Percentiles rank a stretch among this genome's conserved stretches.
Conservation (phyloP, 805 yeast species). For the Candida ipomoeae region DNA sequence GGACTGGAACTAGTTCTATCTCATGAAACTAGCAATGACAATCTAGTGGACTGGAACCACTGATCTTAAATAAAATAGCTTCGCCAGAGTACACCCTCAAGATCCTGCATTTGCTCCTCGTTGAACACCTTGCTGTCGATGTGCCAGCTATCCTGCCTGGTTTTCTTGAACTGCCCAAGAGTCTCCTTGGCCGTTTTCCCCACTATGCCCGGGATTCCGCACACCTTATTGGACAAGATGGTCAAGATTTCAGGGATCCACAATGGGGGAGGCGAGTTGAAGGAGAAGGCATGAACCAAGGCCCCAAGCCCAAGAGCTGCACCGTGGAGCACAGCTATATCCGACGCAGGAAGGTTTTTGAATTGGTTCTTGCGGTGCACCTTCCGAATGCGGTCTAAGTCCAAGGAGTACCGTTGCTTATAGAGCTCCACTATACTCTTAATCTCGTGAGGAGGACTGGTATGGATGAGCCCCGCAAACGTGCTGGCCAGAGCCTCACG, state of each 20-base stretch:
- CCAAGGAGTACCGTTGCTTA: constrained; percentile 26
- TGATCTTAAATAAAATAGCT: constrained; percentile 69
- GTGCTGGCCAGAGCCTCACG: constrained; percentile 69
- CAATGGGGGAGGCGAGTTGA: constrained; percentile 80
- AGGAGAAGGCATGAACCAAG: constrained; percentile 83
- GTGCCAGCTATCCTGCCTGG: constrained; percentile 95
- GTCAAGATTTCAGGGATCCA: constrained; percentile 82
- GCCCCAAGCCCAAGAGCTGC: constrained; percentile 89
- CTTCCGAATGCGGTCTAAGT: constrained; percentile 39
- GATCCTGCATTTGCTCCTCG: constrained; percentile 75
- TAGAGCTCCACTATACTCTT: constrained; percentile 40
- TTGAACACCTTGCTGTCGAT: constrained; percentile 74
- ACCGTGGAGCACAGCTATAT: constrained; percentile 61
- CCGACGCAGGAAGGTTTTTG: constrained; percentile 34
- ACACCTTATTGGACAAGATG: constrained; percentile 64
- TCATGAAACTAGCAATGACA: too few species aligned
- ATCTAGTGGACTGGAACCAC: not conserved
- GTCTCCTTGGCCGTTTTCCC: constrained; percentile 82
- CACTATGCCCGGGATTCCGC: constrained; percentile 69
- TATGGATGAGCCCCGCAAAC: constrained; percentile 76
- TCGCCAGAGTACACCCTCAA: constrained; percentile 92
- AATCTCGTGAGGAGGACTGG: constrained; percentile 46
- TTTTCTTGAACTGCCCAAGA: constrained; percentile 80
- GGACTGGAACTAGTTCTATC: too few species aligned
- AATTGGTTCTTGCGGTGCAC: constrained; percentile 38